Percentiles rank a stretch among this genome's conserved stretches.
Evolutionary conservation across 768 basidiomycete genomes (phyloP).

Genomic region (Hygrocybe coccinea): DNA sequence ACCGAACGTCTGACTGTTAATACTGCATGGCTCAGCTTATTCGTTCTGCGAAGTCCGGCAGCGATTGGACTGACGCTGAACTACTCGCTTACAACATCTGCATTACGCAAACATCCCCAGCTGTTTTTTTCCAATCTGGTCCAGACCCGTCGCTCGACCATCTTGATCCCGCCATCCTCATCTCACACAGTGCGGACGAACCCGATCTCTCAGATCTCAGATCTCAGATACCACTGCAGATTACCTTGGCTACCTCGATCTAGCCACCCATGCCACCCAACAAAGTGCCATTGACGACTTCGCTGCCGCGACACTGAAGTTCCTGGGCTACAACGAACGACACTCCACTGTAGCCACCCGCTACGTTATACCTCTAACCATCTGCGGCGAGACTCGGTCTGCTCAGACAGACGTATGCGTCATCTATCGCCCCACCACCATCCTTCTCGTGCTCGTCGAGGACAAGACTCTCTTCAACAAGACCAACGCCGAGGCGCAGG

Average conservation of each 20-base stretch:
- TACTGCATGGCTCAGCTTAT: too few species aligned
- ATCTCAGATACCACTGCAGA: conserved; percentile 12
- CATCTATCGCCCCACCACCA: conserved; percentile 14
- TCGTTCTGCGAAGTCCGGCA: too few species aligned
- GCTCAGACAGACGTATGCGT: conserved; percentile 29
- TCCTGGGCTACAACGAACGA: conserved; percentile 22
- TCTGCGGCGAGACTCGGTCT: conserved; percentile 22
- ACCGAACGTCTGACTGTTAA: too few species aligned
- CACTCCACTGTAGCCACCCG: conserved; percentile 21
- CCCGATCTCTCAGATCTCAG: conserved; percentile 21
- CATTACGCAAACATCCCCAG: conserved; percentile 12
- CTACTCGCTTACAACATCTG: conserved; percentile 26
- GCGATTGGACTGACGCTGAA: conserved; percentile 8
- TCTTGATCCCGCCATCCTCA: conserved; percentile 24
- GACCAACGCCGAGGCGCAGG: conserved; percentile 20
- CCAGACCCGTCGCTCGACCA: conserved; percentile 24
- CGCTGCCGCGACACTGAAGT: conserved; percentile 20
- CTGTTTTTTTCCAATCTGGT: conserved; percentile 16
- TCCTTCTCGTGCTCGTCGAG: conserved; percentile 24
- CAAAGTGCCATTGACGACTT: conserved; percentile 22
- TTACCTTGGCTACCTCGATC: conserved; percentile 22
- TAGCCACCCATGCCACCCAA: conserved; percentile 18
- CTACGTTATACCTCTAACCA: conserved; percentile 25
- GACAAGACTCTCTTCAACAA: conserved; percentile 20
- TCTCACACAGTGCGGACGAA: conserved; percentile 12